Evolutionary conservation across 345 rosid species (phyloP).

Genomic region (Melaleuca alternifolia): DNA sequence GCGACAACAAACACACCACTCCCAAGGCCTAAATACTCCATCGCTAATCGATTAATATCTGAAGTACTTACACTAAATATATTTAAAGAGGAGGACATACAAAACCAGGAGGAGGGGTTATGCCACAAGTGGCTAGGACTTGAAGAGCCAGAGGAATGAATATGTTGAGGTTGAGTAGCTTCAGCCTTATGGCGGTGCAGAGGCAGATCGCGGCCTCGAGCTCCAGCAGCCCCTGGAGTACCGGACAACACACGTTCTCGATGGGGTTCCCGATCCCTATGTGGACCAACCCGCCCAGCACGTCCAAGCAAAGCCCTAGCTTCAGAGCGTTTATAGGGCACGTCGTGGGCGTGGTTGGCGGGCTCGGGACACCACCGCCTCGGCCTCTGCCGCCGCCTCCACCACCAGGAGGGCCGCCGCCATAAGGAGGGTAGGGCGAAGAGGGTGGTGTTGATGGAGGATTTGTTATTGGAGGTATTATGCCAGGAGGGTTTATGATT

Average conservation of each 20-base stretch:
- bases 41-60: not conserved
- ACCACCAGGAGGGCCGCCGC: conserved; percentile 2
- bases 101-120: conserved; percentile 34
- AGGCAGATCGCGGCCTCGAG: conserved; percentile 43
- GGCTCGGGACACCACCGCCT: not conserved
- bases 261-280: conserved; percentile 30
- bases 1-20: not conserved
- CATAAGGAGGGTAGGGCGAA: conserved; percentile 6
- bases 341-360: conserved; percentile 5
- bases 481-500: conserved; percentile 2
- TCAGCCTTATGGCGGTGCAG: conserved; percentile 26
- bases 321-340: conserved; percentile 35
- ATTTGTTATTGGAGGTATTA: not conserved
- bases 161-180: conserved; percentile 30
- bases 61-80: not conserved
- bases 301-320: conserved; percentile 33
- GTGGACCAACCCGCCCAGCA: conserved; percentile 28
- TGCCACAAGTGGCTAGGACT: conserved; percentile 25
- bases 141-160: conserved; percentile 37
- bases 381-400: not conserved
- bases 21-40: not conserved
- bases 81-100: conserved; percentile 18
- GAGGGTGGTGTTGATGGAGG: conserved; percentile 2
- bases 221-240: conserved; percentile 28
- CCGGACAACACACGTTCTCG: conserved; percentile 28